These are phyloP conservation scores for Saturnispora bothae DNA, from an alignment of 805 yeast genomes.

Conservation along the genomic window DNA sequence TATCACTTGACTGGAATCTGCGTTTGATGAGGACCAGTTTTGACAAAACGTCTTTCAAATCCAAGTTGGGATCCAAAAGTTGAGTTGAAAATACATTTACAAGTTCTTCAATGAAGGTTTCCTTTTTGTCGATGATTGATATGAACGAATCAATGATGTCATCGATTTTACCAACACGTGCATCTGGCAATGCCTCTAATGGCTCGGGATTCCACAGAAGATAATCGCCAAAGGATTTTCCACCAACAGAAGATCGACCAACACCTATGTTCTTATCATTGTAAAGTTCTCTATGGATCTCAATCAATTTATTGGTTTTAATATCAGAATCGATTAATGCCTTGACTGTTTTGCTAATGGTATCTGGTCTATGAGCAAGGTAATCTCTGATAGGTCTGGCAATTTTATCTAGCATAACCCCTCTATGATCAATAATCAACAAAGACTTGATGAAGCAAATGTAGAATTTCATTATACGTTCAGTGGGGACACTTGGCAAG, in stretches of 20 bases:
- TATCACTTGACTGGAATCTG: constrained; percentile 21
- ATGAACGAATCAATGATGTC: constrained; percentile 65
- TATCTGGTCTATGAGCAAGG: constrained; percentile 63
- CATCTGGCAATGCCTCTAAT: constrained; percentile 82
- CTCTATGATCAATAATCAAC: constrained; percentile 72
- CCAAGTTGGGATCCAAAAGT: constrained; percentile 36
- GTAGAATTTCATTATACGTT: constrained; percentile 58
- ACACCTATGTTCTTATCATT: neutral
- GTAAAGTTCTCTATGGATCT: constrained; percentile 29
- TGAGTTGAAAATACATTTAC: constrained; percentile 47
- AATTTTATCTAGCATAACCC: constrained; percentile 70
- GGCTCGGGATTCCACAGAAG: constrained; percentile 78
- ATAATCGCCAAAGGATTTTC: constrained; percentile 22
- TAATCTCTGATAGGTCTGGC: constrained; percentile 66
- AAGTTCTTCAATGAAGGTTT: constrained; percentile 55
- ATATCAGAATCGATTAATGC: constrained; percentile 49
- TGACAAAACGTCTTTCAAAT: constrained; percentile 23
- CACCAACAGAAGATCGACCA: neutral
- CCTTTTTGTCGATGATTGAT: constrained; percentile 62
- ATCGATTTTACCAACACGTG: constrained; percentile 45
- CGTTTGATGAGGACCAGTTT: constrained; percentile 42
- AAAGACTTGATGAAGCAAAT: constrained; percentile 65
- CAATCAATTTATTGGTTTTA: constrained; percentile 34
- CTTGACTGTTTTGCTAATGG: constrained; percentile 55
- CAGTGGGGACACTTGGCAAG: constrained; percentile 76